phyloP scores from a whole-genome alignment of 2,329 filamentous ascomycete genomes.

The Waltergamsia citrina region DNA sequence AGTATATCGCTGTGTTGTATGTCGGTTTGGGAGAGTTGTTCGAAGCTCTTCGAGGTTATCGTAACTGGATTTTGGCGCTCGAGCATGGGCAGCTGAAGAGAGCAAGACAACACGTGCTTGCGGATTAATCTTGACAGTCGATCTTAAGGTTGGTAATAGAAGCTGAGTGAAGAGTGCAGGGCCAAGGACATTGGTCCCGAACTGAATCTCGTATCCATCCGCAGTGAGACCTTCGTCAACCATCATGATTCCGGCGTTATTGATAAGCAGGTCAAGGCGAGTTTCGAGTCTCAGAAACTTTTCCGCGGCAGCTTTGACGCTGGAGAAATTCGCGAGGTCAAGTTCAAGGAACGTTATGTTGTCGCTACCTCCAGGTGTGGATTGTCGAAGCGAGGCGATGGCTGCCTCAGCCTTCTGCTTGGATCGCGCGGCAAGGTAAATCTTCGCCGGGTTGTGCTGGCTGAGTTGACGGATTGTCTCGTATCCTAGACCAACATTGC shows the following conservation, averaged over 20 bases:
- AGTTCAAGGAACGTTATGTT: slow-evolving; percentile 20
- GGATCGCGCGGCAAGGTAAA: slow-evolving; percentile 19
- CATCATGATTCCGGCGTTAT: slow-evolving; percentile 33
- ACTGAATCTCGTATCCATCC: slow-evolving; percentile 35
- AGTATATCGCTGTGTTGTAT: no score
- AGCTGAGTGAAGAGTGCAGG: slow-evolving; percentile 31
- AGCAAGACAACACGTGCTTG: no score
- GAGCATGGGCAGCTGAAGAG: no score
- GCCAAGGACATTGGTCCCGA: slow-evolving; percentile 36
- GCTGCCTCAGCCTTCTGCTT: slow-evolving; percentile 37
- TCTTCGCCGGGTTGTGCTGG: slow-evolving; percentile 5
- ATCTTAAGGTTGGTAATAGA: slow-evolving; percentile 18
- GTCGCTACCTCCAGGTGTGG: slow-evolving; percentile 8
- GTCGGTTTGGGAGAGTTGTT: no score
- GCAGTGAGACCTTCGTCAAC: slow-evolving; percentile 19
- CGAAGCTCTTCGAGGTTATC: no score
- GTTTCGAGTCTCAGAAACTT: slow-evolving; percentile 19
- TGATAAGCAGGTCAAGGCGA: slow-evolving; percentile 29
- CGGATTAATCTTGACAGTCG: no score
- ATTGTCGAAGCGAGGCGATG: slow-evolving; percentile 19
- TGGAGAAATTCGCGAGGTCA: slow-evolving; percentile 33
- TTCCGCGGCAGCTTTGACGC: slow-evolving; percentile 26
- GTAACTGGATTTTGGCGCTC: no score
- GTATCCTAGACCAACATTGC: slow-evolving; percentile 15
- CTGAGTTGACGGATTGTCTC: slow-evolving; percentile 5